Conservation (phyloP, 2,329 filamentous ascomycete genomes). For the Botrytis fragariae region DNA sequence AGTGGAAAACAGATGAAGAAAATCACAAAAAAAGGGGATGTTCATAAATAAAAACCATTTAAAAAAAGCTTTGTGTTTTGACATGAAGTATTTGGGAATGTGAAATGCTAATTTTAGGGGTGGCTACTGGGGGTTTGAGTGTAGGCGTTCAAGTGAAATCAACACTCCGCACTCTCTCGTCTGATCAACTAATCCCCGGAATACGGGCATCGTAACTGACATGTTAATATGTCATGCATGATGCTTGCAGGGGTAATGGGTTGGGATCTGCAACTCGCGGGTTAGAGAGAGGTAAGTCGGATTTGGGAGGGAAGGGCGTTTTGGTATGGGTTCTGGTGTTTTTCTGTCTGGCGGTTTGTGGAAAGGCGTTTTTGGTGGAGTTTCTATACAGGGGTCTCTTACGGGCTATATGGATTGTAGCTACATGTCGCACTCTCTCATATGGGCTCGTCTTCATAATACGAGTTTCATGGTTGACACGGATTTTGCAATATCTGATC, state of each 20-base stretch:
- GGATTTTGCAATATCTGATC: background rate
- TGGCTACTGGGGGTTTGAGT: background rate
- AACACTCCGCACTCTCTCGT: background rate
- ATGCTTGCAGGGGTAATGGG: background rate
- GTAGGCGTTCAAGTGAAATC: background rate
- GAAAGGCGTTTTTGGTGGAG: background rate
- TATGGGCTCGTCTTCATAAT: background rate
- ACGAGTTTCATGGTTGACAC: background rate
- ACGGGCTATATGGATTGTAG: background rate
- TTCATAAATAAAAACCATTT: background rate
- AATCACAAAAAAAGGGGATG: constrained; percentile 5
- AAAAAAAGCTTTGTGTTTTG: background rate
- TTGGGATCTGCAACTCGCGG: background rate
- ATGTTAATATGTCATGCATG: background rate
- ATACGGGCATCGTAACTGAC: background rate
- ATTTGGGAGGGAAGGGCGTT: background rate
- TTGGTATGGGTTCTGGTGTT: background rate
- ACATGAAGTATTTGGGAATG: background rate
- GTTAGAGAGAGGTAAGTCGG: background rate
- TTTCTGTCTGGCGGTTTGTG: background rate
- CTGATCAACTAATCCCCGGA: background rate
- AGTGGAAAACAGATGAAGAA: background rate
- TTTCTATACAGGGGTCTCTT: background rate
- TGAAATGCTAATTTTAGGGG: background rate
- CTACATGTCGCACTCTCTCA: background rate